phyloP scores from a whole-genome alignment of 495 filamentous ascomycete species.

The Penicillium mononematosum region DNA sequence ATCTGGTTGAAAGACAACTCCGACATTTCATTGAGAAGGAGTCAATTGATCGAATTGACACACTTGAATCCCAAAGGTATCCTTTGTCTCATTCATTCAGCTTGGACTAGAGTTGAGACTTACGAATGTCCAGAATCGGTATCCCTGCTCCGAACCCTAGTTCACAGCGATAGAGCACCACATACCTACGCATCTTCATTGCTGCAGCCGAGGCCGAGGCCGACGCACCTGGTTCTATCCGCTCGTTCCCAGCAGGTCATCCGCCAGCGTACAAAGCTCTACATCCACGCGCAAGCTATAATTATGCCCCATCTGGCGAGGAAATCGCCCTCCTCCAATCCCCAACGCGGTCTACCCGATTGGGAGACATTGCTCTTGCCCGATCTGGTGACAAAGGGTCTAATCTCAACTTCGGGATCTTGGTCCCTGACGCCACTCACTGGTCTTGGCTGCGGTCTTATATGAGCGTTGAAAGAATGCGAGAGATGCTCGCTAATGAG shows the following conservation, averaged over 20 bases:
- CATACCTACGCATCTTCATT: constrained; percentile 33
- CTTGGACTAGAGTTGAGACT: not conserved
- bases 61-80: constrained; percentile 33
- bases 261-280: constrained; percentile 19
- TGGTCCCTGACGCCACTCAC: constrained; percentile 32
- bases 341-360: constrained; percentile 14
- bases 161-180: constrained; percentile 29
- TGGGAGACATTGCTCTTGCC: constrained; percentile 42
- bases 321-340: not conserved
- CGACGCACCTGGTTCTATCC: constrained; percentile 1
- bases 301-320: constrained; percentile 4
- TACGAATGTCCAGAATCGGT: constrained; percentile 21
- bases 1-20: constrained; percentile 42
- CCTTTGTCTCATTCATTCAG: not conserved
- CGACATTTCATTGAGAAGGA: constrained; percentile 22
- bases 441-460: constrained; percentile 48
- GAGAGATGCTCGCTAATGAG: constrained; percentile 31
- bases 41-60: constrained; percentile 22
- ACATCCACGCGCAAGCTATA: constrained; percentile 21
- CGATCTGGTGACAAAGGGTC: constrained; percentile 52
- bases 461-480: constrained; percentile 38
- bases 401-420: constrained; percentile 52
- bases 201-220: constrained; percentile 10
- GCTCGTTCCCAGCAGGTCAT: constrained; percentile 18
- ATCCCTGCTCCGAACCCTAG: constrained; percentile 23